A percentile compares a stretch with the other conserved stretches of the same genome.
These are phyloP conservation scores for Apiotrichum domesticum DNA, from an alignment of 1,284 basidiomycete species.

Conservation along the genomic window DNA sequence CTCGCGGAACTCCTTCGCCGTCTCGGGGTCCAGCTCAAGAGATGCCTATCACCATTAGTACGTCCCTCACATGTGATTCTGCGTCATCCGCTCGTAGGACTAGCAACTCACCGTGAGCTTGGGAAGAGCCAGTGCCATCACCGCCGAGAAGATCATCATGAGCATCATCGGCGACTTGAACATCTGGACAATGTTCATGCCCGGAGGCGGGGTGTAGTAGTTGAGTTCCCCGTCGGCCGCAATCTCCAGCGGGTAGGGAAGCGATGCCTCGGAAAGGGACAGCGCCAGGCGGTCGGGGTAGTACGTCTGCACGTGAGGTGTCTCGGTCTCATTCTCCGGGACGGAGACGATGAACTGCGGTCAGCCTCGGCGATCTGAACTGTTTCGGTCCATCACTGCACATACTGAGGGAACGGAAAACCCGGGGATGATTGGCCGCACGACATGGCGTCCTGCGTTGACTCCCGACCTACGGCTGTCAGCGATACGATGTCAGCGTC, in stretches of 20 bases:
- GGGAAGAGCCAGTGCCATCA: slow-evolving; percentile 69
- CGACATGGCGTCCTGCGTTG: slow-evolving; percentile 16
- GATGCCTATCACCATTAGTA: slow-evolving; percentile 53
- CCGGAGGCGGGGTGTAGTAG: slow-evolving; percentile 60
- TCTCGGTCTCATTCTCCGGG: slow-evolving; percentile 4
- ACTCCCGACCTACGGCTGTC: not conserved
- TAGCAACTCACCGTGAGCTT: slow-evolving; percentile 61
- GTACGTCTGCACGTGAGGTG: slow-evolving; percentile 55
- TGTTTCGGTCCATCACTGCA: not conserved
- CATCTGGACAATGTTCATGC: slow-evolving; percentile 69
- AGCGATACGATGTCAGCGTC: not conserved
- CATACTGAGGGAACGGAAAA: slow-evolving; percentile 29
- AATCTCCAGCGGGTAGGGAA: slow-evolving; percentile 62
- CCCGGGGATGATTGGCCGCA: slow-evolving; percentile 31
- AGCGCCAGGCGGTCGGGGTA: slow-evolving; percentile 55
- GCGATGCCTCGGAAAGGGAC: slow-evolving; percentile 57
- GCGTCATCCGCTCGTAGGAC: not conserved
- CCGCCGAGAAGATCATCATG: slow-evolving; percentile 65
- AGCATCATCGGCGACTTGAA: slow-evolving; percentile 82
- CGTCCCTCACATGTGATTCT: not conserved
- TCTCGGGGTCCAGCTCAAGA: slow-evolving; percentile 64
- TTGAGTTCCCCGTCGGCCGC: slow-evolving; percentile 57
- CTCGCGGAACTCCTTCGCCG: slow-evolving; percentile 62
- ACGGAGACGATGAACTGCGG: slow-evolving; percentile 29
- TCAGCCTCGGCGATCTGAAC: not conserved